Percentiles rank a stretch among this genome's conserved stretches.
Conservation (phyloP, 768 basidiomycete species). For the Mycena epipterygia region DNA sequence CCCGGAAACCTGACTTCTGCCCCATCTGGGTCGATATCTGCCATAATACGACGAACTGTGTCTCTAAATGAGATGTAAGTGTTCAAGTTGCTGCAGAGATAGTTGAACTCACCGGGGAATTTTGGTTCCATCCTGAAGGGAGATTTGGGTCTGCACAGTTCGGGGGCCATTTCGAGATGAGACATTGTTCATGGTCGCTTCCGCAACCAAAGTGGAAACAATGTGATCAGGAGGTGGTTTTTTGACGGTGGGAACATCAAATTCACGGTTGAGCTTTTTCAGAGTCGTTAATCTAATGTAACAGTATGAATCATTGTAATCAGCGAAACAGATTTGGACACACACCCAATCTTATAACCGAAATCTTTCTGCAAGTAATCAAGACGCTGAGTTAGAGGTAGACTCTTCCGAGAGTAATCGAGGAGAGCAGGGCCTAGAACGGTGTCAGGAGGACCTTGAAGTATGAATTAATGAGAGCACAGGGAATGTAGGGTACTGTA, state of each 20-base stretch:
- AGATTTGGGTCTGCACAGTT: constrained; percentile 6
- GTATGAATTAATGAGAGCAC: background rate
- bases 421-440: background rate
- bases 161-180: constrained; percentile 2
- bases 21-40: constrained; percentile 11
- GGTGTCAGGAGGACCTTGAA: background rate
- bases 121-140: background rate
- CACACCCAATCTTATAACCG: constrained; percentile 2
- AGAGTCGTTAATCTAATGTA: background rate
- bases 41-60: constrained; percentile 9
- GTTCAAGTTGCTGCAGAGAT: background rate
- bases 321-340: background rate
- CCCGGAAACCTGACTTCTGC: constrained; percentile 2
- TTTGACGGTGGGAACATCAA: background rate
- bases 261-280: background rate
- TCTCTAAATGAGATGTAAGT: background rate
- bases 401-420: background rate
- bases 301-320: background rate
- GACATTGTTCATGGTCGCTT: too few species aligned
- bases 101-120: constrained; percentile 4
- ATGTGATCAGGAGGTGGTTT: constrained; percentile 7
- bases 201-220: too few species aligned
- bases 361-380: constrained; percentile 6
- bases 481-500: background rate
- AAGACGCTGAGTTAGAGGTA: background rate